Evolutionary conservation across 305 asterid species (phyloP).

Genomic region (Solanum hybrid): DNA sequence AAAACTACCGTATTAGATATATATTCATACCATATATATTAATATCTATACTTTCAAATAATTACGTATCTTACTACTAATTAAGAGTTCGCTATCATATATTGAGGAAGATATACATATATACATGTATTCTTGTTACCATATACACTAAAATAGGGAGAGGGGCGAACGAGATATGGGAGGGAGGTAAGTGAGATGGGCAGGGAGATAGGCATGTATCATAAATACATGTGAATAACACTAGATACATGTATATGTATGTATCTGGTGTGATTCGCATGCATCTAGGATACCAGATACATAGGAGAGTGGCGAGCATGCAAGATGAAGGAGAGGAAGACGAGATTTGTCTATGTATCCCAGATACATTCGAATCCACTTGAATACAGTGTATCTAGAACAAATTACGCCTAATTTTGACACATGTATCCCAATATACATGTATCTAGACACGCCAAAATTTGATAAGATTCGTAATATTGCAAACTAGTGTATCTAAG

Average conservation of each 20-base stretch:
- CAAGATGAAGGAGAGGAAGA: neutral
- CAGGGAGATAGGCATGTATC: neutral
- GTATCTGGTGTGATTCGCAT: too few species aligned
- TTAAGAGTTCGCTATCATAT: too few species aligned
- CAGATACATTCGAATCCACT: neutral
- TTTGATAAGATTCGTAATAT: too few species aligned
- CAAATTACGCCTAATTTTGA: too few species aligned
- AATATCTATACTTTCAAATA: neutral
- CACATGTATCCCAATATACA: neutral
- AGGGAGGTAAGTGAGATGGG: neutral
- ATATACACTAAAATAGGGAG: neutral
- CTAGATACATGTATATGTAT: neutral
- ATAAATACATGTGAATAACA: neutral
- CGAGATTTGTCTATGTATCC: neutral
- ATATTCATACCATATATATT: too few species aligned
- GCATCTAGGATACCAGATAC: neutral
- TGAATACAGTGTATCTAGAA: neutral
- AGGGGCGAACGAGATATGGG: neutral
- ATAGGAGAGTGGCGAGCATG: neutral
- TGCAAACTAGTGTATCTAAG: too few species aligned
- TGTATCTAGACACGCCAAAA: neutral
- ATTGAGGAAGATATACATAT: too few species aligned
- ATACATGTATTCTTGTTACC: too few species aligned
- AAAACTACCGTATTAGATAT: too few species aligned
- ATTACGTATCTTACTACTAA: too few species aligned